Evolutionary conservation across 495 filamentous ascomycete species (phyloP), one percentile per base, ranked within the genome.

Genomic region (Aspergillus kassunensis): DNA sequence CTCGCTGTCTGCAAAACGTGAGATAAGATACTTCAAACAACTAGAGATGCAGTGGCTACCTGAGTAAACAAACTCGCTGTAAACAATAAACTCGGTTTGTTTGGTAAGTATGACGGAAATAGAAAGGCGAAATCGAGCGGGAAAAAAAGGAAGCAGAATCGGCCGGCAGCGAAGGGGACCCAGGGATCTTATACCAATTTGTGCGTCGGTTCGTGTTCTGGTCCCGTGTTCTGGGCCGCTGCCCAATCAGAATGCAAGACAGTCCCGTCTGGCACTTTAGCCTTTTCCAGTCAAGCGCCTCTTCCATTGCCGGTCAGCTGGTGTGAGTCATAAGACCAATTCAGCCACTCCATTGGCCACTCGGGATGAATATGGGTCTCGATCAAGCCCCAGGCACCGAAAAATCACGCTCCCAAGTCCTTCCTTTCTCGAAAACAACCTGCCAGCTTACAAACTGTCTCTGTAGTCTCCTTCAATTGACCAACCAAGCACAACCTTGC

Each of bases 101-200:
- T n/a, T n/a, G n/a, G n/a, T 15, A 33, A 44, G 48, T 53, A 33
- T 4, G 24, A 27, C 37, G 36, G 34, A 35, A 25, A 36, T 45
- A 25, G 43, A 44, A 29, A 45, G 37, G 35, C 31, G 33, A 34
- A 44, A n/a, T n/a, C n/a, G n/a, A n/a, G n/a, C n/a, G n/a, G 34
- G 23, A 44, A 44, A 44, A 51, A 47, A 51, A 57, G 58, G 49
- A 50, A 42, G 39, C 33, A 42, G 43, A 54, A 61, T 62, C 49
- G 54, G 36, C 58, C 58, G 67, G 70, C 67, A 70, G 30, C 65
- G 53, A 68, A 16, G 54, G 61, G 63, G 51, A 64, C 49, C 69
- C 63, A 73, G 70, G 70, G 67, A 71, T 62, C 66, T 67, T 61
- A 70, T 73, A 70, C 29, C 9, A 6, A 52, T 33, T 44, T 61